Conservation (phyloP, 306 rosid genomes). For the Chamaecrista fasciculata region DNA sequence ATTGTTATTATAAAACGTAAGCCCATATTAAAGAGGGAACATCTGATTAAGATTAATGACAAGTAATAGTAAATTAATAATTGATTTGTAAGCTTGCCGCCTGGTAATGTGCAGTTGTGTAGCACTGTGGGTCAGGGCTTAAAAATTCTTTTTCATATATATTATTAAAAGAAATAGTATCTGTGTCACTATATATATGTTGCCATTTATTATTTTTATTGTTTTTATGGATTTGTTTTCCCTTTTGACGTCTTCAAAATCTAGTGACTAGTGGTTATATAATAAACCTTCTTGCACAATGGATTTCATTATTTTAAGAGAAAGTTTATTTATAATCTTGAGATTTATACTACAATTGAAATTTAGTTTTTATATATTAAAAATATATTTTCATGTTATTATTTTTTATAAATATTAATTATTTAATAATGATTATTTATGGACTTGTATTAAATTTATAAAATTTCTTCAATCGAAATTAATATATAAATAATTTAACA, state of each 20-base stretch:
- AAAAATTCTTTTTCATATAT: neutral
- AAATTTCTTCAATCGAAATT: too few species aligned
- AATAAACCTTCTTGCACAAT: neutral
- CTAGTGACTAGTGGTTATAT: neutral
- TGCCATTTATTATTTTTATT: neutral
- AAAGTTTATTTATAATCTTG: too few species aligned
- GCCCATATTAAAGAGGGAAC: neutral
- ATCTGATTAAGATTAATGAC: neutral
- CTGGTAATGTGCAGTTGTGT: neutral
- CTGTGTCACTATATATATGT: too few species aligned
- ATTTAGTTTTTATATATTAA: too few species aligned
- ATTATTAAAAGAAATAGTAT: neutral
- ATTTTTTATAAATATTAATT: too few species aligned
- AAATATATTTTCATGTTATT: too few species aligned
- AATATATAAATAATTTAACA: too few species aligned
- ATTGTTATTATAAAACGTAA: neutral
- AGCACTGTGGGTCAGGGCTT: constrained; percentile 4
- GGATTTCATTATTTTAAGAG: neutral
- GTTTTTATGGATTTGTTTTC: neutral
- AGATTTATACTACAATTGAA: too few species aligned
- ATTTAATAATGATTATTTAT: too few species aligned
- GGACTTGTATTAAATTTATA: too few species aligned
- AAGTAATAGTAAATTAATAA: neutral
- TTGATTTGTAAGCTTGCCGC: constrained; percentile 19
- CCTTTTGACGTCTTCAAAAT: neutral